Base-by-base conservation (phyloP, 2,329 filamentous ascomycete species). In the Apiospora koreana region DNA sequence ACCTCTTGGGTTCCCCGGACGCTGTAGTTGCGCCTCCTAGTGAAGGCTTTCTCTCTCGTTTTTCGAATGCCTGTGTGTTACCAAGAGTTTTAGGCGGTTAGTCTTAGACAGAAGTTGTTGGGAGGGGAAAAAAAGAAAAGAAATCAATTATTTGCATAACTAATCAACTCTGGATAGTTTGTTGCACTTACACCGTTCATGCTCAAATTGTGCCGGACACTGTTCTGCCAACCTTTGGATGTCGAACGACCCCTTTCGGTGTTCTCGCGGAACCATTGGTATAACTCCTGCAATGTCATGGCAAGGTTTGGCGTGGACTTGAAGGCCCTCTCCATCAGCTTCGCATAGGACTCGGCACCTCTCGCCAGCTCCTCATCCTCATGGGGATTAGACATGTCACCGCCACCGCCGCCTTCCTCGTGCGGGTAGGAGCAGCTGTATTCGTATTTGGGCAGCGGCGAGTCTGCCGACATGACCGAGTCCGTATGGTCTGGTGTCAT, bases 131-230 rank as follows among this genome's bases (percentile, higher is more conserved):
- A 50, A 25, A 25, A 5, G 21, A 25, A 50, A 50, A 8, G 5
- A 54, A 54, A 21, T n/a, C 5, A 9, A 16, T 6, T n/a, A 25
- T 21, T 12, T n/a, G 54, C 9, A 38, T 12, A 1, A n/a, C 7
- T n/a, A 35, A 5, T n/a, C 31, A 14, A 12, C 41, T 43, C 41
- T 43, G 41, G 41, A n/a, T 38, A n/a, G 18, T 12, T 38, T 23
- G 3, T 9, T n/a, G 54, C 10, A 54, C 66, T 38, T 89, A 98
- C 95, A 72, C 88, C 87, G 76, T 98, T 98, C 95, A 98, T 98
- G 65, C 94, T 97, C 9, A 98, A 84, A 75, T 98, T 98, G 80
- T 98, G 95, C 2, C 95, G 89, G 74, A 98, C 97, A 79, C 94
- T 97, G 81, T 98, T 98, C 82, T 95, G 93, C 95, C 95, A 98